Conservation (phyloP, 2,329 filamentous ascomycete genomes). For the Ophiosphaerella korrae region DNA sequence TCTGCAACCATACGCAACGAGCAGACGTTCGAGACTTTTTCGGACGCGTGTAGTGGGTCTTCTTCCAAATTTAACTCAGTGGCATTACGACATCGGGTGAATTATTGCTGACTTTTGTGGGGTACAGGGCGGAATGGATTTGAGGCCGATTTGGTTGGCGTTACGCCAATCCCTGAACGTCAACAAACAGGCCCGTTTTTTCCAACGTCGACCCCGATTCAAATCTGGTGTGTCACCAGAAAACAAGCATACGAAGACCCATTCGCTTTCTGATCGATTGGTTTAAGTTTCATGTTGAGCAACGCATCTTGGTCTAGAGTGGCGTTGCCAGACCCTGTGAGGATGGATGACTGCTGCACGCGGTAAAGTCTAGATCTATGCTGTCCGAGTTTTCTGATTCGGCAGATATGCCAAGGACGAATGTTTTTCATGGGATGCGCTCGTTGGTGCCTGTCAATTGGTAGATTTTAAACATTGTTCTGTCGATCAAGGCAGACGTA, state of each 20-base stretch:
- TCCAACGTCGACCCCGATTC: conserved; percentile 63
- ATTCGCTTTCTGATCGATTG: conserved; percentile 31
- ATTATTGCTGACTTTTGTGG: conserved; percentile 44
- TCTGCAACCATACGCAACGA: conserved; percentile 73
- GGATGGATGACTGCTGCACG: conserved; percentile 23
- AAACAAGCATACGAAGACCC: conserved; percentile 21
- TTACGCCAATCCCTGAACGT: conserved; percentile 35
- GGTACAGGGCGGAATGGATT: conserved; percentile 46
- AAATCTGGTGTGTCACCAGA: conserved; percentile 56
- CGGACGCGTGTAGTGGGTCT: conserved; percentile 61
- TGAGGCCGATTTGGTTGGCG: conserved; percentile 38
- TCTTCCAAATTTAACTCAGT: conserved; percentile 34
- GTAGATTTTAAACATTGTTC: conserved; percentile 22
- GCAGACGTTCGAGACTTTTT: conserved; percentile 69
- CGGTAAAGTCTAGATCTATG: conserved; percentile 19
- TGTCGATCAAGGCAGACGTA: conserved; percentile 14
- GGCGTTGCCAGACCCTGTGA: conserved; percentile 14
- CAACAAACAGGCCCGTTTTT: conserved; percentile 69
- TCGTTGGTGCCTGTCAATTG: conserved; percentile 28
- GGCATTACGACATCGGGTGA: conserved; percentile 27
- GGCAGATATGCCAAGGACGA: conserved; percentile 19
- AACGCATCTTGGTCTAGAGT: conserved; percentile 29
- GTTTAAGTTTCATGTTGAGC: conserved; percentile 8
- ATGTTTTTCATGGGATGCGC: conserved; percentile 13
- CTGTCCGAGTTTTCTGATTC: conserved; percentile 11